A percentile compares a stretch with the other conserved stretches of the same genome.
Conservation (phyloP, 345 rosid genomes). For the Viola odorata region DNA sequence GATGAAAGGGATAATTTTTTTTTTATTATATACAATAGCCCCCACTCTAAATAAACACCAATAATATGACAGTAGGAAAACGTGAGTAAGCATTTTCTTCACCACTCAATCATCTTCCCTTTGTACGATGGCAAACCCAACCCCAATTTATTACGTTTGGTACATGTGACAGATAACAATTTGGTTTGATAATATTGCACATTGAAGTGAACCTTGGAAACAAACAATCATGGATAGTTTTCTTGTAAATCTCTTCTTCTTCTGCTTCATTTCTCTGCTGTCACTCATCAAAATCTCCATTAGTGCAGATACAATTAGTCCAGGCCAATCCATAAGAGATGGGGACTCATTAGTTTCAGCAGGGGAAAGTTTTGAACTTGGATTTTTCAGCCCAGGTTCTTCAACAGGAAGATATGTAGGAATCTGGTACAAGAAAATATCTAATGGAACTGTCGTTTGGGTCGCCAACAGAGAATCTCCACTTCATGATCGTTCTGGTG, state of each 20-base stretch:
- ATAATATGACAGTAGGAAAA: too few relatives aligned
- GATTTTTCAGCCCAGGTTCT: conserved; percentile 17
- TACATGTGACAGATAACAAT: not conserved
- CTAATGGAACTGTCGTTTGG: conserved; percentile 20
- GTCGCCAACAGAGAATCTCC: conserved; percentile 26
- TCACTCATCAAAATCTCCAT: not conserved
- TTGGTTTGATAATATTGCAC: not conserved
- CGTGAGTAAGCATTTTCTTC: too few relatives aligned
- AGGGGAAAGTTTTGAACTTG: conserved; percentile 16
- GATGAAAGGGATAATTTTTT: too few relatives aligned
- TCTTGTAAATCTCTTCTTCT: not conserved
- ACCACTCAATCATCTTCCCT: too few relatives aligned
- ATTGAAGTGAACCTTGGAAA: not conserved
- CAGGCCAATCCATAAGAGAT: conserved; percentile 17
- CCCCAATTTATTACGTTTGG: not conserved
- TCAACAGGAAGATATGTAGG: conserved; percentile 16
- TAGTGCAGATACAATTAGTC: conserved; percentile 7
- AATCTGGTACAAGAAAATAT: conserved; percentile 24
- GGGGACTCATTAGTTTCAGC: conserved; percentile 16
- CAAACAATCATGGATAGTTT: too few relatives aligned
- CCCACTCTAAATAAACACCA: too few relatives aligned
- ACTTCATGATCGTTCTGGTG: conserved; percentile 9
- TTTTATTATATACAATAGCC: too few relatives aligned
- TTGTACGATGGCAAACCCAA: not conserved
- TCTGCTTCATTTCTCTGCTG: not conserved